Conservation (phyloP, 2,329 filamentous ascomycete species). For the Chaetomium globosum region DNA sequence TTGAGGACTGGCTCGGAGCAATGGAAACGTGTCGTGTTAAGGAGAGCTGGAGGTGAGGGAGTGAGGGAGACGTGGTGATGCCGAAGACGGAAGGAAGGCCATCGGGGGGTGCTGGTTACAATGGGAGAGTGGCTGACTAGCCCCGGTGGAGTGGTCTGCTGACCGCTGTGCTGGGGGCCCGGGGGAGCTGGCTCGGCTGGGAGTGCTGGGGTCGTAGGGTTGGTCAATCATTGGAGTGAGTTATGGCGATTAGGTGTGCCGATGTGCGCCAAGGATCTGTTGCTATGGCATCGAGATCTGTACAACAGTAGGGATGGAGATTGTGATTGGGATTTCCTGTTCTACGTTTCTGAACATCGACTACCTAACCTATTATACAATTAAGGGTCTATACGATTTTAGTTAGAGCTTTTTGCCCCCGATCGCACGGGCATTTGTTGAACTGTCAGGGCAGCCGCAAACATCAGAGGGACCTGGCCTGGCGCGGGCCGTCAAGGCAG, state of each 20-base stretch:
- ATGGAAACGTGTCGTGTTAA: not conserved
- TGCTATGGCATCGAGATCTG: not conserved
- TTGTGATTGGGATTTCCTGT: not conserved
- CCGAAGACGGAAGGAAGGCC: not conserved
- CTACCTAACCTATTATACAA: no score
- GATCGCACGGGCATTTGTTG: not conserved
- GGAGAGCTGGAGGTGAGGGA: not conserved
- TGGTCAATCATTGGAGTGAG: not conserved
- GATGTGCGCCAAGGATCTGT: not conserved
- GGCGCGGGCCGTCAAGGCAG: not conserved
- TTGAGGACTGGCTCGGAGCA: not conserved
- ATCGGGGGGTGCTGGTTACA: not conserved
- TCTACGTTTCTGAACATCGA: not conserved
- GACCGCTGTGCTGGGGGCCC: not conserved
- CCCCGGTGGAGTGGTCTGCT: slow-evolving; percentile 2
- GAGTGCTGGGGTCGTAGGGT: not conserved
- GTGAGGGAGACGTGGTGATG: not conserved
- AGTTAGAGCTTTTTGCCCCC: no score
- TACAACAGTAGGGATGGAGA: no score
- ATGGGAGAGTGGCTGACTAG: not conserved
- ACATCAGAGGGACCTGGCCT: not conserved
- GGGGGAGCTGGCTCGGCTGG: not conserved
- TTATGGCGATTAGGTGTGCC: not conserved
- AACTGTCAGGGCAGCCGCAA: not conserved
- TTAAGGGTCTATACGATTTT: no score